Conservation (phyloP, 2,329 filamentous ascomycete species). For the Phaeosphaeriaceae sp. region DNA sequence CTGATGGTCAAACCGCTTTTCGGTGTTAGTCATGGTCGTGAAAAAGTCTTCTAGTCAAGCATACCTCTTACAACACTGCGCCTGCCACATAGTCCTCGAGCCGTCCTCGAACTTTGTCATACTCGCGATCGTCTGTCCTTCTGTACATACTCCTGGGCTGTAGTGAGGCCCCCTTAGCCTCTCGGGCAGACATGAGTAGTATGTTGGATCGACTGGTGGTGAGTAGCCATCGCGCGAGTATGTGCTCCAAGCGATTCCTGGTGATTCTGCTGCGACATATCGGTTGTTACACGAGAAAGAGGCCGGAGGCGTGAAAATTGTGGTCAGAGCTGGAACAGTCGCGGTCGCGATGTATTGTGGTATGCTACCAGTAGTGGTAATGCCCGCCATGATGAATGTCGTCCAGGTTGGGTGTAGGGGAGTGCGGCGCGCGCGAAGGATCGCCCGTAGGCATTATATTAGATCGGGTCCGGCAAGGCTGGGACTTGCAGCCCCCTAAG, state of each 20-base stretch:
- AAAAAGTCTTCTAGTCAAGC: neutral
- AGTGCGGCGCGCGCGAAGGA: slow-evolving; percentile 1
- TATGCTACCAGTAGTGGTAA: slow-evolving; percentile 5
- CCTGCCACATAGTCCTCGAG: slow-evolving; percentile 8
- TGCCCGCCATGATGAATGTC: slow-evolving; percentile 4
- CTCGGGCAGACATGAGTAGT: slow-evolving; percentile 9
- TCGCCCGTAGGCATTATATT: slow-evolving; percentile 6
- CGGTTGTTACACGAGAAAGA: slow-evolving; percentile 3
- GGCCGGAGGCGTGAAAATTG: slow-evolving; percentile 7
- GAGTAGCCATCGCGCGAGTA: slow-evolving; percentile 9
- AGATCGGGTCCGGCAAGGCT: slow-evolving; percentile 1
- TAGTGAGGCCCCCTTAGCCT: slow-evolving; percentile 8
- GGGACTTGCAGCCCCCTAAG: neutral
- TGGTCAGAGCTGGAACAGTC: slow-evolving; percentile 7
- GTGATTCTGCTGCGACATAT: slow-evolving; percentile 4
- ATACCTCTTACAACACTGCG: slow-evolving; percentile 11
- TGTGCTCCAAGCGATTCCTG: slow-evolving; percentile 6
- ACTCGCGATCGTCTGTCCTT: slow-evolving; percentile 11
- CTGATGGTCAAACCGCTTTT: slow-evolving; percentile 4
- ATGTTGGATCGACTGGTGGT: slow-evolving; percentile 4
- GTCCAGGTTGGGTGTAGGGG: neutral
- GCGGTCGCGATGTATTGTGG: slow-evolving; percentile 9
- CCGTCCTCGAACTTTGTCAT: slow-evolving; percentile 9
- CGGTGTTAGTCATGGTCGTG: neutral
- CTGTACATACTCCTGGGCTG: slow-evolving; percentile 8